Conservation (phyloP, 148 eudicot genomes). For the Cornus controversa region DNA sequence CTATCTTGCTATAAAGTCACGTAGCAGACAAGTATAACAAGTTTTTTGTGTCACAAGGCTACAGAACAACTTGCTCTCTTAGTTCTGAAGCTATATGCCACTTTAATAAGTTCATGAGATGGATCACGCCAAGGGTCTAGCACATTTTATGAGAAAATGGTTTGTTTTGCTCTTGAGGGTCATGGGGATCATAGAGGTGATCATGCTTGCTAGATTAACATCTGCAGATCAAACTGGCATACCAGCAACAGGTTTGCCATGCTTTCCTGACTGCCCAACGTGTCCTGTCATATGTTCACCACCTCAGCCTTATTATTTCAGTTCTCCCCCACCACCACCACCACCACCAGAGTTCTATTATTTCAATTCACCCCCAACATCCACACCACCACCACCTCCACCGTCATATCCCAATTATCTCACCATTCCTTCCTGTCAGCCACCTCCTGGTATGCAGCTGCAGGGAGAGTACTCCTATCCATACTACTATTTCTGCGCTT, state of each 20-base stretch:
- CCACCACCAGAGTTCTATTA: conserved; percentile 26
- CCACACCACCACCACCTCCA: conserved; percentile 11
- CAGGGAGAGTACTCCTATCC: conserved; percentile 53
- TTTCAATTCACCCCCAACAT: conserved; percentile 15
- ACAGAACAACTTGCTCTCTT: too few species aligned
- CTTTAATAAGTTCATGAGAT: neutral
- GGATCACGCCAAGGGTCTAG: conserved; percentile 3
- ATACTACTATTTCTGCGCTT: conserved; percentile 73
- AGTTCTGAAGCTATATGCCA: neutral
- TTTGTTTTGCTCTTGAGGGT: conserved; percentile 5
- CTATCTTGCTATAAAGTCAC: conserved; percentile 3
- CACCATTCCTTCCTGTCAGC: conserved; percentile 35
- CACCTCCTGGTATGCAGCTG: conserved; percentile 31
- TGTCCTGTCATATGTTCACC: conserved; percentile 81
- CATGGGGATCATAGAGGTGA: neutral
- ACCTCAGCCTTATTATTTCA: conserved; percentile 19
- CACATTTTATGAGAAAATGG: conserved; percentile 7
- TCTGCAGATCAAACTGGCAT: conserved; percentile 20
- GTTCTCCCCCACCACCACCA: conserved; percentile 14
- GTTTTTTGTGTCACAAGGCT: conserved; percentile 1
- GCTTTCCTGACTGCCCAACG: conserved; percentile 73
- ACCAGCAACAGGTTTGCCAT: conserved; percentile 42
- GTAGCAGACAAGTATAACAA: neutral
- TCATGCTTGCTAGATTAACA: conserved; percentile 8
- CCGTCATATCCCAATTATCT: conserved; percentile 43